Conservation (phyloP, 1,284 basidiomycete species). For the Fomes fomentarius region DNA sequence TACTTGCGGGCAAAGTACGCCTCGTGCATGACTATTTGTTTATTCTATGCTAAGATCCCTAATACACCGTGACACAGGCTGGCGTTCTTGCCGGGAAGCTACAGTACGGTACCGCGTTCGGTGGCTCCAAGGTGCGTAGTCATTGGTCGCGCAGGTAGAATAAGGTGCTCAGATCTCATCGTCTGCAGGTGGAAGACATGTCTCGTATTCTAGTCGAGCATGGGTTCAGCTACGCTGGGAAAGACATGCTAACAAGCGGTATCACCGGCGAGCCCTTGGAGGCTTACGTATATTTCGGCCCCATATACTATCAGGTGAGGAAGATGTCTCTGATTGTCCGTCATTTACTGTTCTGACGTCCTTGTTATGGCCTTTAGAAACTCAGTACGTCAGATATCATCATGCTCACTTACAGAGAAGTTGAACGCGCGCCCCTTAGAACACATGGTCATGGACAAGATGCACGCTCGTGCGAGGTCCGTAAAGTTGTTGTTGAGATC, state of each 20-base stretch:
- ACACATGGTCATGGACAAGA: constrained; percentile 99
- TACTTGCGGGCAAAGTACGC: constrained; percentile 90
- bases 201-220: constrained; percentile 92
- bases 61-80: constrained; percentile 49
- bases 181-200: constrained; percentile 94
- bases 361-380: constrained; percentile 53
- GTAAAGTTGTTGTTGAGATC: constrained; percentile 23
- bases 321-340: not conserved
- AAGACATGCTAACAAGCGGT: constrained; percentile 97
- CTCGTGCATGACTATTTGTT: constrained; percentile 1
- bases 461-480: constrained; percentile 96
- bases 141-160: too few species aligned
- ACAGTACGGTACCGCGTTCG: constrained; percentile 96
- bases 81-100: constrained; percentile 88
- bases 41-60: constrained; percentile 4
- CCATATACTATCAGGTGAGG: constrained; percentile 94
- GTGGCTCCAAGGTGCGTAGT: constrained; percentile 91
- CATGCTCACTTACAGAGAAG: not conserved
- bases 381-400: constrained; percentile 56
- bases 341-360: constrained; percentile 8
- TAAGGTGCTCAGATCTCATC: not conserved
- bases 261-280: constrained; percentile 97
- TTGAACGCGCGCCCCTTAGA: constrained; percentile 46
- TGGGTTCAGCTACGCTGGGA: constrained; percentile 97
- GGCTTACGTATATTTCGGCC: constrained; percentile 98